Percentiles rank a stretch among this genome's conserved stretches.
phyloP scores from a whole-genome alignment of 164 flowering plant genomes.

The Kingdonia uniflora region DNA sequence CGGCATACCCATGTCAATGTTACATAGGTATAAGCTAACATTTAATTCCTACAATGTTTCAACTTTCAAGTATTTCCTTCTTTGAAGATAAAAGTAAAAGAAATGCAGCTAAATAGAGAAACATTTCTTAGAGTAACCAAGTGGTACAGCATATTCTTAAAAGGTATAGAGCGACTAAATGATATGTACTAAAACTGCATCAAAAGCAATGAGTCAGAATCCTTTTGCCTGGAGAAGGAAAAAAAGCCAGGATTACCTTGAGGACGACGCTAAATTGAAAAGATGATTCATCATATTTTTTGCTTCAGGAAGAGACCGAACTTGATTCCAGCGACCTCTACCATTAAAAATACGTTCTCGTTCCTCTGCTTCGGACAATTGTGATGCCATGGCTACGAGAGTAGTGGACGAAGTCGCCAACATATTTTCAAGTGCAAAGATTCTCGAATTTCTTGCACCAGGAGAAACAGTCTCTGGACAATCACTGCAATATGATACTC shows the following conservation, averaged over 20 bases:
- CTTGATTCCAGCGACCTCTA: constrained; percentile 94
- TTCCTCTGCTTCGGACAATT: constrained; percentile 94
- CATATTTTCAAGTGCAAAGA: constrained; percentile 96
- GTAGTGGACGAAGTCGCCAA: constrained; percentile 77
- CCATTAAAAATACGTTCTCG: constrained; percentile 81
- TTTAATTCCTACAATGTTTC: too few relatives aligned
- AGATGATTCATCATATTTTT: constrained; percentile 75
- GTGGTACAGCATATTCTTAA: too few relatives aligned
- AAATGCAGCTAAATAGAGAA: too few relatives aligned
- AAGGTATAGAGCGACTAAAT: too few relatives aligned
- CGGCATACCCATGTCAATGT: too few relatives aligned
- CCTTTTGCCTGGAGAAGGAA: too few relatives aligned
- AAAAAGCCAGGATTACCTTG: constrained; percentile 64
- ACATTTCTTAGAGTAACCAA: too few relatives aligned
- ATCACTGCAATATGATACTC: constrained; percentile 27
- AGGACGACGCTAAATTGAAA: constrained; percentile 71
- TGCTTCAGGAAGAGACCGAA: constrained; percentile 89
- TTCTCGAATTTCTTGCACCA: constrained; percentile 95
- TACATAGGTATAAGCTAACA: too few relatives aligned
- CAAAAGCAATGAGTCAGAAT: too few relatives aligned
- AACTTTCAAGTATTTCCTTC: too few relatives aligned
- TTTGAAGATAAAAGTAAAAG: too few relatives aligned
- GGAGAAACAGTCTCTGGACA: constrained; percentile 67
- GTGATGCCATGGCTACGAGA: constrained; percentile 93
- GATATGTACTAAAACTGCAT: too few relatives aligned